A percentile compares a stretch with the other conserved stretches of the same genome.
Evolutionary conservation across 306 rosid genomes (phyloP).

Genomic region (Phaseolus lunatus): DNA sequence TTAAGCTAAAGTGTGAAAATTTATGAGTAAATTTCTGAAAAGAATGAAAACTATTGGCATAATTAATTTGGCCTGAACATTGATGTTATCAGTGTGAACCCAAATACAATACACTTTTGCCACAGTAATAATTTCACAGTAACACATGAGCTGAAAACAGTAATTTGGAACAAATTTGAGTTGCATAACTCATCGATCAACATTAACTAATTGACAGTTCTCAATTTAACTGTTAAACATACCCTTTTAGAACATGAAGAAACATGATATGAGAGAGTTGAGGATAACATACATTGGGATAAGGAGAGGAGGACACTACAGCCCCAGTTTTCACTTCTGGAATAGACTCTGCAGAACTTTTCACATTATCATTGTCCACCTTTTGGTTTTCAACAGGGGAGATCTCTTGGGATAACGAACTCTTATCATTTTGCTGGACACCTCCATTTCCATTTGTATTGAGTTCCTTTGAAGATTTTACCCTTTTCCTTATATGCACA

Average conservation of each 20-base stretch:
- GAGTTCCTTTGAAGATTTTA: conserved; percentile 57
- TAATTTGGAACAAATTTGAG: conserved; percentile 4
- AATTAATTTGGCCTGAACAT: conserved; percentile 2
- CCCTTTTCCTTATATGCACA: conserved; percentile 70
- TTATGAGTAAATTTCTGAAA: background rate
- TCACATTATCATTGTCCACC: conserved; percentile 42
- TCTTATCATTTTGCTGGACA: conserved; percentile 51
- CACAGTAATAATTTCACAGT: conserved; percentile 2
- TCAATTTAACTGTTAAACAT: conserved; percentile 1
- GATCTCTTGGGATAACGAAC: conserved; percentile 45
- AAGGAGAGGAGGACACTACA: conserved; percentile 67
- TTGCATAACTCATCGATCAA: conserved; percentile 30
- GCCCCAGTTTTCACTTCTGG: conserved; percentile 50
- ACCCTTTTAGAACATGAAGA: conserved; percentile 22
- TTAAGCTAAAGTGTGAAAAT: background rate
- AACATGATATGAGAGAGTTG: conserved; percentile 30
- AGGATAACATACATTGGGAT: conserved; percentile 68
- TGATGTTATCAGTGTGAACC: conserved; percentile 2
- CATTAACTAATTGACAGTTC: conserved; percentile 18
- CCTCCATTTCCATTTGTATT: conserved; percentile 71
- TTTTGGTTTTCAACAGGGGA: conserved; percentile 47
- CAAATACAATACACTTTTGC: background rate
- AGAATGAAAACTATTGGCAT: background rate
- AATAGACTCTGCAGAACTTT: conserved; percentile 47
- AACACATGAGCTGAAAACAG: background rate